Evolutionary conservation across 2,329 filamentous ascomycete genomes (phyloP), one percentile per base, ranked within the genome.

Genomic region (Pestalotiopsis sp.): DNA sequence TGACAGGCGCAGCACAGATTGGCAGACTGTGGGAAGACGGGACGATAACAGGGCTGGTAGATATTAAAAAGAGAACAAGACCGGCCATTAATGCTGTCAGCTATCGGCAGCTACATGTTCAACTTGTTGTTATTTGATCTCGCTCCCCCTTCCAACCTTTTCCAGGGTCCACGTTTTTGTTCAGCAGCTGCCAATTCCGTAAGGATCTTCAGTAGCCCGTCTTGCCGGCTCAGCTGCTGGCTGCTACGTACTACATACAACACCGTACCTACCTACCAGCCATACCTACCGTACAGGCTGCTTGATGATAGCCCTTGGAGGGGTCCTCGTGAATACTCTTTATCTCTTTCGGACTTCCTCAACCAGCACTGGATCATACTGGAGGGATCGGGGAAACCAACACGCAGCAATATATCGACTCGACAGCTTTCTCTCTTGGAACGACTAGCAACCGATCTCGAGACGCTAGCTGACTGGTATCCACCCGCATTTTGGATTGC

Each of bases 271-370:
- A 30, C 26, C 26, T 30, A 30, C 26, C 44, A n/a, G 14, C 44
- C n/a, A n/a, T n/a, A 17, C 44, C 17, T 52, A 52, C 20, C 20
- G 35, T 44, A 66, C 44, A 59, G 35, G 52, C 39, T 63, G 20
- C 2, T 35, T 61, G 60, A 48, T 63, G 22, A 52, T 9, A 17
- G n/a, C 44, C 20, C 44, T 52, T 13, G 22, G 22, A 48, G 61
- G 30, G 30, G 30, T 35, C 48, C 61, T 48, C 56, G 48, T 38
- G 40, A 57, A 65, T 56, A 20, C 48, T 56, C 62, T 65, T 65
- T 65, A 65, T 65, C 62, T 65, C 62, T 55, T 66, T 26, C 35
- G 52, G 64, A 44, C 64, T 66, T 66, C 64, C 64, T 59, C 64
- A 66, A 66, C 64, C 55, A 66, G 64, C 30, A 66, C 64, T 20